Percentiles rank a stretch among this genome's conserved stretches.
These are phyloP conservation scores for Barbatosphaeria neglecta DNA, from an alignment of 495 filamentous ascomycete species.

Conservation along the genomic window DNA sequence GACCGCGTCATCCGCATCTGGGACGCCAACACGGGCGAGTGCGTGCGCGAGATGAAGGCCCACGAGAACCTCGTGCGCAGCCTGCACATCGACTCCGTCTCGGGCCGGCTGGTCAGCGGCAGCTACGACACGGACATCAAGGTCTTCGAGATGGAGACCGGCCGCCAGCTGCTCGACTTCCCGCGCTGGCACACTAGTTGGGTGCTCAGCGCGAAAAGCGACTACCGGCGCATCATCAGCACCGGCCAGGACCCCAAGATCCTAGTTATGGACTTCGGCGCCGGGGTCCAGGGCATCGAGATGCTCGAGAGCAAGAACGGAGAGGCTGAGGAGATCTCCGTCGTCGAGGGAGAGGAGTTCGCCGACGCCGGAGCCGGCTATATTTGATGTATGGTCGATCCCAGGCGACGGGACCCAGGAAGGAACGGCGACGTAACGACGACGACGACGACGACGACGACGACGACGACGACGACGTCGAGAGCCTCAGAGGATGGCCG, in stretches of 20 bases:
- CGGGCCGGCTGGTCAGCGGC: slow-evolving; percentile 74
- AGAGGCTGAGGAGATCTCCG: not conserved
- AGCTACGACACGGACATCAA: slow-evolving; percentile 92
- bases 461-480: not conserved
- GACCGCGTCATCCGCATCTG: slow-evolving; percentile 90
- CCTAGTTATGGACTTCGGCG: slow-evolving; percentile 81
- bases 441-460: not conserved
- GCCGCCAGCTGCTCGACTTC: slow-evolving; percentile 60
- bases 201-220: slow-evolving; percentile 90
- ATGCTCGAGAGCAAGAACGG: slow-evolving; percentile 31
- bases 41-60: slow-evolving; percentile 62
- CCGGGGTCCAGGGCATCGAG: slow-evolving; percentile 40
- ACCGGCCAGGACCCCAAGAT: slow-evolving; percentile 88
- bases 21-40: slow-evolving; percentile 79
- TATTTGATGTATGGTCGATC: not conserved
- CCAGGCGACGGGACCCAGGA: not conserved
- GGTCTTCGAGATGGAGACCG: slow-evolving; percentile 73
- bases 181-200: slow-evolving; percentile 88
- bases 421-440: no score
- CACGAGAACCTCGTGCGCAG: slow-evolving; percentile 76
- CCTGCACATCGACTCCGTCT: slow-evolving; percentile 73
- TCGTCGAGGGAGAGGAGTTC: not conserved
- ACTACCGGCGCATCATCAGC: slow-evolving; percentile 84
- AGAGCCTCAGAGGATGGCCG: not conserved
- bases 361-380: not conserved